Evolutionary conservation across 108 stramenopile genomes (phyloP), one percentile per base, ranked within the genome.

Genomic region (Cyclotella choctawhatcheeana): DNA sequence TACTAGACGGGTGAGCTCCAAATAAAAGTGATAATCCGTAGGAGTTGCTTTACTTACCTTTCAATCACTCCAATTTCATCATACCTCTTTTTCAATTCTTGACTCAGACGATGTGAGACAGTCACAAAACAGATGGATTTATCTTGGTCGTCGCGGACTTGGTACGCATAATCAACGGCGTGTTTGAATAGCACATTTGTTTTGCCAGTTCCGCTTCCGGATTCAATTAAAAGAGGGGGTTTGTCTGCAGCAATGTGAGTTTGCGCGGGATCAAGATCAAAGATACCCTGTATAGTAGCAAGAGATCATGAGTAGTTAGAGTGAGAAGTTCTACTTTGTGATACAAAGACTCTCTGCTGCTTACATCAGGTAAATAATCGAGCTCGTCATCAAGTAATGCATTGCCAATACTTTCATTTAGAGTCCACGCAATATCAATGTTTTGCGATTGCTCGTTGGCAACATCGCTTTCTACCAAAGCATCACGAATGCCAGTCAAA

Each of bases 121-220:
- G 78, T 79, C 1, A 79, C 52, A 27, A 79, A 79, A 60, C 72
- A 73, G 5, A 63, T 52, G 12, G 69, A 48, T 44, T 44, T 45
- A 8, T 5, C 27, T 14, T 22, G 14, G 20, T 35, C n/a, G n/a
- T 33, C 18, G 12, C 43, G 30, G 20, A 47, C 54, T 35, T 44
- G 5, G 21, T 63, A n/a, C 2, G 68, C 47, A 45, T 78, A 51
- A 31, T 44, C 43, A 17, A 60, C 77, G 12, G 70, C 69, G 55
- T 78, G 77, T 30, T 78, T 69, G 34, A 78, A 52, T 18, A 78
- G 50, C 17, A 78, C 77, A 17, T 61, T 51, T 4, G 71, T 73
- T 30, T 79, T 79, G 2, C 78, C 78, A 30, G 78, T 79, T 50
- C 78, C 78, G 10, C 66, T 67, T 10, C 78, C 44, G 14, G 71